Conservation (phyloP, 257 asterid genomes). For the Coffea canephora region DNA sequence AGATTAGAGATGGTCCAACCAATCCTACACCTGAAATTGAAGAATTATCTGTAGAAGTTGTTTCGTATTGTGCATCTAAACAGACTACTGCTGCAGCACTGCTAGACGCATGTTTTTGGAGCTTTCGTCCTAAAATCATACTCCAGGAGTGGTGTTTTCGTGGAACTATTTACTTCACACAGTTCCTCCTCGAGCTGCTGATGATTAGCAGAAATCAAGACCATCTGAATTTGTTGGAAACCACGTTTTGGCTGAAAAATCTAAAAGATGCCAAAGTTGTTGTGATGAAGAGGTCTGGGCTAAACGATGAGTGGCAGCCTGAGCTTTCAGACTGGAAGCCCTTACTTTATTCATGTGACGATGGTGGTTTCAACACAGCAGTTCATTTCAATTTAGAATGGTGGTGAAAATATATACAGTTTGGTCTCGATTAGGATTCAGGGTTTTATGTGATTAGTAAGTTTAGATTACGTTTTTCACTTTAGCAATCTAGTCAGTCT, state of each 20-base stretch:
- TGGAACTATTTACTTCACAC: background rate
- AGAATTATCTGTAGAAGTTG: background rate
- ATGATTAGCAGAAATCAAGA: background rate
- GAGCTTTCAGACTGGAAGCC: background rate
- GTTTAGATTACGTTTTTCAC: too few species aligned
- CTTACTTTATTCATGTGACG: too few species aligned
- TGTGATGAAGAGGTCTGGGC: background rate
- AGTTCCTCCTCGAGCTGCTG: background rate
- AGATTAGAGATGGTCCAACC: background rate
- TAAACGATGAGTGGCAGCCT: background rate
- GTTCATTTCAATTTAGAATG: background rate
- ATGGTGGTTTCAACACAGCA: background rate
- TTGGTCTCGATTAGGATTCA: too few species aligned
- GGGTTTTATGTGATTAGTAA: too few species aligned
- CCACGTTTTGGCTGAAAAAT: background rate
- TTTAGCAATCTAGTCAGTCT: too few species aligned
- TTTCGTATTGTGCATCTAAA: too few species aligned
- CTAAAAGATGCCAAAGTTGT: background rate
- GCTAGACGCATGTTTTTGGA: background rate
- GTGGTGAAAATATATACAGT: background rate
- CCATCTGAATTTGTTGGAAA: background rate
- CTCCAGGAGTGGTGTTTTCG: background rate
- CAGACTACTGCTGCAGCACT: background rate
- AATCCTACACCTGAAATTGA: background rate
- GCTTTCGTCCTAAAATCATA: background rate